Base-by-base conservation (phyloP, 371 early-diverging fungal genomes). In the Mycotypha africana region DNA sequence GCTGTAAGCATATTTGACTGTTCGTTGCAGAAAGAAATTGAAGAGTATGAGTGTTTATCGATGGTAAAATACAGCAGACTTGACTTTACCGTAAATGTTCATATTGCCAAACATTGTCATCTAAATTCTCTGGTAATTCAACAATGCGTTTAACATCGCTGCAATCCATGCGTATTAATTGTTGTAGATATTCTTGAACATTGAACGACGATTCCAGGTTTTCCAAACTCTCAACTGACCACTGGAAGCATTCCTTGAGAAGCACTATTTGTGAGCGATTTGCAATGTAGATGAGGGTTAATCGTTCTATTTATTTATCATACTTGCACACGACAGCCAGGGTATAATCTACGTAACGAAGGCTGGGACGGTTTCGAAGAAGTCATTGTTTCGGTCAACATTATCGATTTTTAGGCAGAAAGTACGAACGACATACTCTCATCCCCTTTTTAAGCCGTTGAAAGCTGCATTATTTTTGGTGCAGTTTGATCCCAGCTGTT, bases 101-200 rank as follows among this genome's bases (percentile, higher is more conserved):
- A 62, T 86, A 92, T 44, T 89, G 88, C 97, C 97, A 96, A 0
- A 84, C 65, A 30, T 80, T 64, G 11, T 61, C 57, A 47, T 89
- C 88, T 16, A 88, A 79, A 16, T 71, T 80, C 4, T 62, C 56
- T 0, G 97, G 97, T 15, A 83, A 45, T 2, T 74, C 58, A 2
- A 91, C 70, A 26, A 92, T 56, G 2, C 23, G 54, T 10, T 77
- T 71, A 7, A 91, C 54, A 38, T 89, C 74, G 32, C 78, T 74
- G 10, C 79, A 73, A 50, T 89, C 82, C 11, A 57, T 45, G 20
- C 91, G 76, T 26, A 93, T 74, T 8, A 82, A 65, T 22, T 76
- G 70, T 54, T 93, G 94, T n/a, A 96, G 67, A 48, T 90, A 88
- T 50, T 88, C 85, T 56, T 93, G 92, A 8, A 85, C 79, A 14